Base-by-base conservation (phyloP, 805 yeast species). In the Candida coquimbonensis region DNA sequence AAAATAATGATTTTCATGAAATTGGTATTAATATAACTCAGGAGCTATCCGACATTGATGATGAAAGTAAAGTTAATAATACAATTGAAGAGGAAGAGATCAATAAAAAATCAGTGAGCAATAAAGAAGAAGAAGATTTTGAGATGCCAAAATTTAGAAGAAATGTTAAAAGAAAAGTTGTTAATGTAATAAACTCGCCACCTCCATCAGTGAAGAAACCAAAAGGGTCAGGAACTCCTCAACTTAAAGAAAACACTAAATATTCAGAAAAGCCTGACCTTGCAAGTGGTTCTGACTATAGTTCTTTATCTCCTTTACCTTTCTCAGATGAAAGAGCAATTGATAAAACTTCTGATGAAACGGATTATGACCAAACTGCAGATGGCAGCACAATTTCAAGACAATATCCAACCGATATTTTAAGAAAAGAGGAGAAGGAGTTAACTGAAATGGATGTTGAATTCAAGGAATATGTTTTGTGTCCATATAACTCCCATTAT, bases 401-500 rank as follows among this genome's bases (percentile, higher is more conserved):
- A 11, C 24, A 35, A 13, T 36, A 29, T 9, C 54, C 48, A 4
- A 14, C n/a, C 4, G 47, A 40, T 4, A 31, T 40, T 17, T 32
- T 48, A 24, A 29, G 45, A 25, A 26, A 39, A 35, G 51, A 51
- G 45, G 16, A 46, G 37, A 27, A 24, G 7, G n/a, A 21, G 3
- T 46, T 68, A 8, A 49, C 63, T 1, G 55, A 54, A 16, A 46
- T 48, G 1, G 69, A 68, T 44, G 55, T 69, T 7, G 25, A 49
- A 1, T 64, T 59, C 43, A 54, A 53, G 17, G 55, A 57, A 16
- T 69, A 76, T 39, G 81, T 80, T 2, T 80, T 83, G 83, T 78
- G 77, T 12, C 67, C 69, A 14, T 72, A 70, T 50, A 68, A 70
- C 46, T 65, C 74, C 37, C 72, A 70, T 39, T 68, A 68, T 58